Conservation (phyloP, 2,329 filamentous ascomycete genomes). For the Phoma herbarum region DNA sequence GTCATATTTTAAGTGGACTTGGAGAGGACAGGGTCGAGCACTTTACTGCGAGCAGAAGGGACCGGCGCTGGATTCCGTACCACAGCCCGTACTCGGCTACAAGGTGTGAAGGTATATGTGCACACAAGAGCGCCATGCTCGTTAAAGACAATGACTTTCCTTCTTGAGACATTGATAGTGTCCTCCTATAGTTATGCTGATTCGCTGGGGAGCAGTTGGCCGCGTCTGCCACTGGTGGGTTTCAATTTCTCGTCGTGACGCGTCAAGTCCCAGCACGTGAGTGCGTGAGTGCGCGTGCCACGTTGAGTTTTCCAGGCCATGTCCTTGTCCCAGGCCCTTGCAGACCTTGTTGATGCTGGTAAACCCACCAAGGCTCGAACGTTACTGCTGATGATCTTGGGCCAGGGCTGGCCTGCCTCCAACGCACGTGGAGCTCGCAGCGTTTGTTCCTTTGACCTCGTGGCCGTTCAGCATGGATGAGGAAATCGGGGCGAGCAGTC, state of each 20-base stretch:
- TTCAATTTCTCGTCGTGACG: slow-evolving; percentile 4
- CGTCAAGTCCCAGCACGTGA: slow-evolving; percentile 7
- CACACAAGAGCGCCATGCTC: background rate
- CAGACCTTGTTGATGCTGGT: slow-evolving; percentile 1
- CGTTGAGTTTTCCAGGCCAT: background rate
- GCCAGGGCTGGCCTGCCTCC: background rate
- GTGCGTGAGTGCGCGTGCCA: slow-evolving; percentile 18
- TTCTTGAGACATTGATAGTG: background rate
- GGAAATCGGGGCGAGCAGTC: slow-evolving; percentile 3
- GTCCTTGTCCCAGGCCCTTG: slow-evolving; percentile 4
- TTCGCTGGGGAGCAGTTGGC: background rate
- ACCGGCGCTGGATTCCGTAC: background rate
- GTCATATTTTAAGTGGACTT: background rate
- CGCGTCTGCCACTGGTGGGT: background rate
- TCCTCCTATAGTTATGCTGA: background rate
- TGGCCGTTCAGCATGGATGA: background rate
- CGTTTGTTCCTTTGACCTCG: background rate
- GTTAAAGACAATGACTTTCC: background rate
- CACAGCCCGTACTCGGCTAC: slow-evolving; percentile 2
- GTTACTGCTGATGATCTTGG: background rate
- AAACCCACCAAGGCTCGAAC: background rate
- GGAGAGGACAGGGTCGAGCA: background rate
- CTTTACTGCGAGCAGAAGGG: background rate
- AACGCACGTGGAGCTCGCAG: background rate
- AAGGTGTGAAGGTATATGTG: background rate